These are phyloP conservation scores for Cyclanthera cordifolia DNA, from an alignment of 306 rosid genomes.

Conservation along the genomic window DNA sequence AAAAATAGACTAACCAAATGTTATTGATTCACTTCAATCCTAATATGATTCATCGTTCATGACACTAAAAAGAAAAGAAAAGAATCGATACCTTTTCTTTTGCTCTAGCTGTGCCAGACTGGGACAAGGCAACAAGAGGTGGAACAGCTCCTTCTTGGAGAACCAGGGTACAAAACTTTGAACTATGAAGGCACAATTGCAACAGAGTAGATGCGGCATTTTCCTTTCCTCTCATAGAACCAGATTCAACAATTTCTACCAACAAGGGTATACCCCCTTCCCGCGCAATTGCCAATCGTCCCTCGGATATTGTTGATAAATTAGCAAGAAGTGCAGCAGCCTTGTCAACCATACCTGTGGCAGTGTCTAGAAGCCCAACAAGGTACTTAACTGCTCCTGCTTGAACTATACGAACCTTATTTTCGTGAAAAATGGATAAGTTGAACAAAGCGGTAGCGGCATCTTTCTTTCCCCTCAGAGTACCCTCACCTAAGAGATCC, in stretches of 20 bases:
- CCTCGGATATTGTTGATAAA: constrained; percentile 73
- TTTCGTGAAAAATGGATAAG: constrained; percentile 78
- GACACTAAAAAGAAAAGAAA: background rate
- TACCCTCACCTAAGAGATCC: constrained; percentile 69
- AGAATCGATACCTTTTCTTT: constrained; percentile 64
- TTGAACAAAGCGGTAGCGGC: constrained; percentile 90
- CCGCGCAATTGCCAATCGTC: constrained; percentile 47
- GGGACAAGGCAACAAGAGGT: constrained; percentile 83
- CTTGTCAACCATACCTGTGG: constrained; percentile 75
- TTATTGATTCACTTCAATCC: background rate
- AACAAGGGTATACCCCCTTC: constrained; percentile 73
- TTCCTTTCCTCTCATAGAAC: constrained; percentile 87
- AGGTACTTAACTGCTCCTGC: constrained; percentile 81
- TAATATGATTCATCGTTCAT: background rate
- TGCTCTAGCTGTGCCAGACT: constrained; percentile 81
- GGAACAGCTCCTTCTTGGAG: constrained; percentile 98
- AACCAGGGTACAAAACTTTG: constrained; percentile 66
- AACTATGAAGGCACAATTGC: constrained; percentile 76
- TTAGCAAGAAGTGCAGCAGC: constrained; percentile 84
- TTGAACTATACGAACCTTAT: constrained; percentile 82
- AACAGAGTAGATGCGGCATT: constrained; percentile 71
- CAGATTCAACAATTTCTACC: constrained; percentile 72
- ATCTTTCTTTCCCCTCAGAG: constrained; percentile 87
- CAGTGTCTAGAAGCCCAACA: constrained; percentile 56
- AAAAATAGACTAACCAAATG: background rate